phyloP scores from a whole-genome alignment of 2,329 filamentous ascomycete genomes.

The Claviceps maximensis region DNA sequence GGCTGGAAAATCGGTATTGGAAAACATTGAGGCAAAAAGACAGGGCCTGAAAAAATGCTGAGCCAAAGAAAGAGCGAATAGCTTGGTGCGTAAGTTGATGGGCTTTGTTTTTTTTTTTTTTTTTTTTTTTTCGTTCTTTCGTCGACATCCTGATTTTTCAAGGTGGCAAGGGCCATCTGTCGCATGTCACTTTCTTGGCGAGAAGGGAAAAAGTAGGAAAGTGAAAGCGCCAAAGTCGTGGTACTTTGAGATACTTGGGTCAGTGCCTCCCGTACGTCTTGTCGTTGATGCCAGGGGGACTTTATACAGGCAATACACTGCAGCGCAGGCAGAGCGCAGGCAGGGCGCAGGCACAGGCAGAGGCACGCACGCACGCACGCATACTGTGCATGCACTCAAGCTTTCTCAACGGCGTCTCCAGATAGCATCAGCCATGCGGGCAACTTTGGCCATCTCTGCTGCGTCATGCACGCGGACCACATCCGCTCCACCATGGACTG shows the following conservation, averaged over 20 bases:
- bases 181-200: slow-evolving; percentile 4
- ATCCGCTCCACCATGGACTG: slow-evolving; percentile 77
- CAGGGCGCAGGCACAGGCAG: background rate
- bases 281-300: background rate
- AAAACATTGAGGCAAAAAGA: background rate
- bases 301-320: background rate
- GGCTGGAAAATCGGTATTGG: background rate
- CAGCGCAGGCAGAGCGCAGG: background rate
- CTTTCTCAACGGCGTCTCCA: slow-evolving; percentile 37
- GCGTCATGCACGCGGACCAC: slow-evolving; percentile 89
- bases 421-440: slow-evolving; percentile 84
- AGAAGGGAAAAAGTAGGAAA: background rate
- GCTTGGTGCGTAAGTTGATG: background rate
- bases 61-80: background rate
- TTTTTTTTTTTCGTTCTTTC: background rate
- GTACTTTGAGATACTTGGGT: slow-evolving; percentile 5
- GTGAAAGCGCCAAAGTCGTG: slow-evolving; percentile 1
- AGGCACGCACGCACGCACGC: background rate
- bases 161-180: background rate
- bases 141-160: background rate
- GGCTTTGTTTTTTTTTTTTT: background rate
- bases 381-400: background rate
- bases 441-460: slow-evolving; percentile 70
- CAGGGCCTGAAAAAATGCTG: background rate
- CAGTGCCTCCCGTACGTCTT: background rate